Evolutionary conservation across 2,329 filamentous ascomycete genomes (phyloP).

Genomic region (Gremmenia infestans): DNA sequence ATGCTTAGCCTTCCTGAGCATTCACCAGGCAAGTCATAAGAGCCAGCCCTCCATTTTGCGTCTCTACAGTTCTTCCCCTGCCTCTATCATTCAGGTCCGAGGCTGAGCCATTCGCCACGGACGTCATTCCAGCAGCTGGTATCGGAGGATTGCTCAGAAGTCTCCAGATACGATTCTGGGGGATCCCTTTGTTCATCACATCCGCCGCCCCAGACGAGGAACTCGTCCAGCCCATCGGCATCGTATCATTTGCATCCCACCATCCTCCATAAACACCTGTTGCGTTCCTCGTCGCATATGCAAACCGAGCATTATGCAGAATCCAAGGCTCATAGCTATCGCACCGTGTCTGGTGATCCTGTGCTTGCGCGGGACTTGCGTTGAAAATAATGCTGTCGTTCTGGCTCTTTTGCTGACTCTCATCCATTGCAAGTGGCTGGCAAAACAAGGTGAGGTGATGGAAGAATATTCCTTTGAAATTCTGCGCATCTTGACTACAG

Average conservation of each 20-base stretch:
- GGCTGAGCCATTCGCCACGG: no score
- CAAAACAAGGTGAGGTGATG: slow-evolving; percentile 83
- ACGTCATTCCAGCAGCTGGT: no score
- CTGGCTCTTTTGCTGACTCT: no score
- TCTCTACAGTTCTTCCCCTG: slow-evolving; percentile 81
- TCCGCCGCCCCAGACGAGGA: no score
- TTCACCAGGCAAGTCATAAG: slow-evolving; percentile 45
- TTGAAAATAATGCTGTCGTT: slow-evolving; percentile 19
- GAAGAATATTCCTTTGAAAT: slow-evolving; percentile 94
- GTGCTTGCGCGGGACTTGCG: slow-evolving; percentile 25
- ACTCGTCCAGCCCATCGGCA: slow-evolving; percentile 39
- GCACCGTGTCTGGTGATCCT: slow-evolving; percentile 56
- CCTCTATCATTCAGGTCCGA: no score
- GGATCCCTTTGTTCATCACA: no score
- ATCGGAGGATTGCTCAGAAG: no score
- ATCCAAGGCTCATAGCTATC: slow-evolving; percentile 68
- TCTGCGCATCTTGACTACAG: slow-evolving; percentile 81
- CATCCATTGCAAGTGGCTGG: slow-evolving; percentile 45
- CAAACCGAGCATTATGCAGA: slow-evolving; percentile 70
- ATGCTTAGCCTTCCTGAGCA: no score
- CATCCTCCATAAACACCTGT: slow-evolving; percentile 76
- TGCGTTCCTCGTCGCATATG: slow-evolving; percentile 61
- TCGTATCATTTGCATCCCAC: slow-evolving; percentile 69
- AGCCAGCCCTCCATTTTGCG: slow-evolving; percentile 75
- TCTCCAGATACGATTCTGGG: no score